phyloP scores from a whole-genome alignment of 202 grass and related monocot genomes.

The Cymbopogon flexuosus region DNA sequence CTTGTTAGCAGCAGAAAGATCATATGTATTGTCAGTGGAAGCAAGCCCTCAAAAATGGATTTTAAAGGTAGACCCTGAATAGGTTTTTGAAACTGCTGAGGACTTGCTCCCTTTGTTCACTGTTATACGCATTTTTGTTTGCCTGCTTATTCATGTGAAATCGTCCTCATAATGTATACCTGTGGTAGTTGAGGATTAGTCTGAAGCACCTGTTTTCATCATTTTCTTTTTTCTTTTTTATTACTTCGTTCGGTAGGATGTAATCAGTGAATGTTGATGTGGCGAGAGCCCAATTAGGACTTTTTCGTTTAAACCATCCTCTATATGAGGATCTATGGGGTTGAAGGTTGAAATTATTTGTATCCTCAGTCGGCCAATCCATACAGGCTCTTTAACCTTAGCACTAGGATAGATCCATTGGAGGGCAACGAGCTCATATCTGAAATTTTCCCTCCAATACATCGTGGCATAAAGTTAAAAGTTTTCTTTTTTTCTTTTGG shows the following conservation, averaged over 20 bases:
- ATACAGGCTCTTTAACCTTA: too few species aligned
- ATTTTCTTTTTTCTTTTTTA: neutral
- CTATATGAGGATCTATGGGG: neutral
- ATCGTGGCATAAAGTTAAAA: too few species aligned
- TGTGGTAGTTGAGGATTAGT: slow-evolving; percentile 38
- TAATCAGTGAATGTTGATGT: slow-evolving; percentile 29
- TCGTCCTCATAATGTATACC: slow-evolving; percentile 32
- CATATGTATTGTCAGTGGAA: slow-evolving; percentile 22
- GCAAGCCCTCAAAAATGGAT: slow-evolving; percentile 27
- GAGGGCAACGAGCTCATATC: too few species aligned
- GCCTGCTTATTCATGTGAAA: slow-evolving; percentile 7
- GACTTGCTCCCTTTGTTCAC: neutral
- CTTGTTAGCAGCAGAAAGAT: neutral
- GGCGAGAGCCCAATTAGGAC: neutral
- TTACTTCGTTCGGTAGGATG: slow-evolving; percentile 18
- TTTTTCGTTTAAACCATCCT: neutral
- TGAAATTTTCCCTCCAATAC: too few species aligned
- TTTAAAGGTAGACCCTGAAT: slow-evolving; percentile 29
- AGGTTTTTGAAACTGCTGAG: slow-evolving; percentile 26
- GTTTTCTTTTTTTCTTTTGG: too few species aligned
- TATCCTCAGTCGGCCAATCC: too few species aligned
- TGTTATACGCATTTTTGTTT: too few species aligned
- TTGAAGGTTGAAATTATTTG: too few species aligned
- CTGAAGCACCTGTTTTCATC: neutral
- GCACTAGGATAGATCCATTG: too few species aligned